These are phyloP conservation scores for Lachancea quebecensis DNA, from an alignment of 805 yeast genomes.

Conservation along the genomic window DNA sequence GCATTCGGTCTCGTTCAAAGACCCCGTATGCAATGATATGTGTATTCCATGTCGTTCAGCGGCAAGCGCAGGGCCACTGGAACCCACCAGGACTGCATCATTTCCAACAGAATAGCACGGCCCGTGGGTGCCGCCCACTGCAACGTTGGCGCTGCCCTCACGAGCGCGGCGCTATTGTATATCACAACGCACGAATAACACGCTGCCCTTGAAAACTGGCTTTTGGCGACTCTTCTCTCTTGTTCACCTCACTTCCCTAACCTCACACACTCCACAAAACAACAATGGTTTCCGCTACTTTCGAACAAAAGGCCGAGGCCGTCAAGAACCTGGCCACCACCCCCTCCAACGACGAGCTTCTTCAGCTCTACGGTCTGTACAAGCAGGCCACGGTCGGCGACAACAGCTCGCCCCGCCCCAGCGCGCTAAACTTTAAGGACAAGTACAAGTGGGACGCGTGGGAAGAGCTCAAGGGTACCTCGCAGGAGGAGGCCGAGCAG, in stretches of 20 bases:
- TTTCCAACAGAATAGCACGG: no score
- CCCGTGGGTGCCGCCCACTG: no score
- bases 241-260: background rate
- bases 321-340: constrained; percentile 68
- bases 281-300: constrained; percentile 30
- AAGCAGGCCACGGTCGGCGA: constrained; percentile 98
- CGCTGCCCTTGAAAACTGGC: no score
- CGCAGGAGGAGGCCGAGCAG: constrained; percentile 86
- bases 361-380: constrained; percentile 83
- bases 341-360: constrained; percentile 82
- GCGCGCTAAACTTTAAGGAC: constrained; percentile 86
- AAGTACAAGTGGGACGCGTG: constrained; percentile 98
- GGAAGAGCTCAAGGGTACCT: constrained; percentile 78
- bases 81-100: no score
- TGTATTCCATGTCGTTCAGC: no score
- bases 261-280: background rate
- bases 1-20: no score
- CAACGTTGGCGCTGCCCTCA: no score
- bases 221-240: background rate
- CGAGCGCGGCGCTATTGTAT: no score
- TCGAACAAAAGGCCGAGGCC: constrained; percentile 57
- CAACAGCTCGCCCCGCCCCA: constrained; percentile 81
- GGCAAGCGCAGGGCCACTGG: no score
- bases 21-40: no score
- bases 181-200: no score